A percentile compares a stretch with the other conserved stretches of the same genome.
phyloP scores from a whole-genome alignment of 768 basidiomycete species.

The Clitopilus passeckerianus region DNA sequence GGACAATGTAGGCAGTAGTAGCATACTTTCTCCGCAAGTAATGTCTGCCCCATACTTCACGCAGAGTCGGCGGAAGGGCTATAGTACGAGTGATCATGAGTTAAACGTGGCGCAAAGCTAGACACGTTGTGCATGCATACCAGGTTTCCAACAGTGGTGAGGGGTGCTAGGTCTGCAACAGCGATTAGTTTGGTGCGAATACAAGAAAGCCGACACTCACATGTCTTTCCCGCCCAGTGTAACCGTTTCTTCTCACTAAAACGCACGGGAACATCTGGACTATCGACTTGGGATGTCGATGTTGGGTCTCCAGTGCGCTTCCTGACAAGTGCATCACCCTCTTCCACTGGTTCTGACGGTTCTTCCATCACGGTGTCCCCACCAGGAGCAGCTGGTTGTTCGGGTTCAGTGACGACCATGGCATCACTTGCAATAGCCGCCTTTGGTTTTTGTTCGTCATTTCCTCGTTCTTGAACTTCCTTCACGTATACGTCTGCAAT shows the following conservation, averaged over 20 bases:
- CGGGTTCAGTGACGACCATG: slow-evolving; percentile 31
- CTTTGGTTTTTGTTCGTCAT: slow-evolving; percentile 19
- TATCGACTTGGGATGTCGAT: slow-evolving; percentile 36
- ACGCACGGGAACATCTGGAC: slow-evolving; percentile 65
- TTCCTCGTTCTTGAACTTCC: slow-evolving; percentile 37
- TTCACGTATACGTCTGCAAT: slow-evolving; percentile 58
- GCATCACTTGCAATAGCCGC: slow-evolving; percentile 16
- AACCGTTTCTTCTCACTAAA: slow-evolving; percentile 83
- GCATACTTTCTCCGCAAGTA: slow-evolving; percentile 87
- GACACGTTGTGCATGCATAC: slow-evolving; percentile 34
- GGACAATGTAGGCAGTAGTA: background rate
- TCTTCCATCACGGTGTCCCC: background rate
- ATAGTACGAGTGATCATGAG: background rate
- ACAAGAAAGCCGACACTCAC: slow-evolving; percentile 33
- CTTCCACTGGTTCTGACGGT: background rate
- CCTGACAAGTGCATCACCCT: slow-evolving; percentile 13
- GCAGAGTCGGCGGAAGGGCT: slow-evolving; percentile 94
- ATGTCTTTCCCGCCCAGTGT: slow-evolving; percentile 84
- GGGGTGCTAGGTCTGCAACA: slow-evolving; percentile 44
- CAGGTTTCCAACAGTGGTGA: slow-evolving; percentile 95
- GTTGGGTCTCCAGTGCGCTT: slow-evolving; percentile 28
- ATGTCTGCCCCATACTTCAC: slow-evolving; percentile 87
- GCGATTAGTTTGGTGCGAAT: background rate
- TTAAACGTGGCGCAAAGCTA: background rate
- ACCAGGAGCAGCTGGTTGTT: slow-evolving; percentile 24